These are phyloP conservation scores for Filobasidium wieringae DNA, from an alignment of 768 basidiomycete species.

Conservation along the genomic window DNA sequence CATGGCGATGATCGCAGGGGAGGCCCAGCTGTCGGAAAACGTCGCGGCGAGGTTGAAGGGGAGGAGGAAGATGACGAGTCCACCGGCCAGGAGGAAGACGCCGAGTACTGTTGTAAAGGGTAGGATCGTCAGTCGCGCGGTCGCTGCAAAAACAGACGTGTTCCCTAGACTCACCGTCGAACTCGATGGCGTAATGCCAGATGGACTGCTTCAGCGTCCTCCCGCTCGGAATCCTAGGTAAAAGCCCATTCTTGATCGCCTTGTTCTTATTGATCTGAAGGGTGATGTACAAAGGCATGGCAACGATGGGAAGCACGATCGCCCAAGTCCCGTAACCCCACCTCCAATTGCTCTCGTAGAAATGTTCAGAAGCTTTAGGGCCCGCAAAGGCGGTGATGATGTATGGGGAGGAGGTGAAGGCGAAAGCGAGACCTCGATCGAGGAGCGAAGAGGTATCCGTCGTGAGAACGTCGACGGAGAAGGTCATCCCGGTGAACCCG, in stretches of 20 bases:
- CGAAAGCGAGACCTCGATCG: conserved; percentile 29
- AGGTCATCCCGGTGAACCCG: conserved; percentile 26
- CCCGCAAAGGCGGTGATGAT: conserved; percentile 20
- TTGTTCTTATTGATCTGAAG: conserved; percentile 17
- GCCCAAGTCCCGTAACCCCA: conserved; percentile 23
- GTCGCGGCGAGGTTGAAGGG: conserved; percentile 11
- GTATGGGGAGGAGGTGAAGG: conserved; percentile 18
- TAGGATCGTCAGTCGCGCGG: too few species aligned
- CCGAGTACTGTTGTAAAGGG: conserved; percentile 4
- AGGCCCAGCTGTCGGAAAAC: conserved; percentile 9
- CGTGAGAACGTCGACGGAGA: conserved; percentile 7
- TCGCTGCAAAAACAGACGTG: neutral
- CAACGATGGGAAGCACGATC: conserved; percentile 22
- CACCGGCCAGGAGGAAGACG: conserved; percentile 10
- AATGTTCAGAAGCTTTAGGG: conserved; percentile 17
- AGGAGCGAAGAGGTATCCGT: neutral
- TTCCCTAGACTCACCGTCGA: conserved; percentile 20
- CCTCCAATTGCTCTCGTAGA: conserved; percentile 24
- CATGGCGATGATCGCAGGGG: neutral
- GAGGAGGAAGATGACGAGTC: conserved; percentile 12
- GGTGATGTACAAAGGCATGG: conserved; percentile 6
- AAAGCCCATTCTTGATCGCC: conserved; percentile 14
- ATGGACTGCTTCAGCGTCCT: conserved; percentile 5
- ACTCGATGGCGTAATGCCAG: conserved; percentile 23
- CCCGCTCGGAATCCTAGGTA: neutral